phyloP scores from a whole-genome alignment of 768 basidiomycete species.

The Pleurotus platypus region DNA sequence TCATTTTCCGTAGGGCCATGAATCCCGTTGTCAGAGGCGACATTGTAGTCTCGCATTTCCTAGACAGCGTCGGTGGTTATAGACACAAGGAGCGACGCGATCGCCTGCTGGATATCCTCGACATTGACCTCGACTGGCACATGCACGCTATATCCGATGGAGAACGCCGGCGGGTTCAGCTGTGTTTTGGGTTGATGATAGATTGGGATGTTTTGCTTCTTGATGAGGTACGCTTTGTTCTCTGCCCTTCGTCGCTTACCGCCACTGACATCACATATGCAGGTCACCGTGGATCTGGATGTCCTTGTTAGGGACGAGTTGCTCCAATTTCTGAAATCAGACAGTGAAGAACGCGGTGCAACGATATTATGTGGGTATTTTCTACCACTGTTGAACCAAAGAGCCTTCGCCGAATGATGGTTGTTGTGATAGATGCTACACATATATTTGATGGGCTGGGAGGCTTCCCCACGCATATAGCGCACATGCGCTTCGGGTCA shows the following conservation, averaged over 20 bases:
- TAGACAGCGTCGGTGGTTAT: conserved; percentile 98
- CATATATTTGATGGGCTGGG: conserved; percentile 95
- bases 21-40: conserved; percentile 95
- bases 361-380: conserved; percentile 78
- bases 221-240: conserved; percentile 66
- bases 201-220: conserved; percentile 92
- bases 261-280: conserved; percentile 1
- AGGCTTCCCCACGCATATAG: conserved; percentile 90
- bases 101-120: conserved; percentile 81
- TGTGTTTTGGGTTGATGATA: conserved; percentile 93
- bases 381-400: conserved; percentile 5
- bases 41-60: conserved; percentile 87
- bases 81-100: conserved; percentile 88
- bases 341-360: conserved; percentile 75
- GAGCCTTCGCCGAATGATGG: not conserved
- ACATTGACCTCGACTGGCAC: conserved; percentile 94
- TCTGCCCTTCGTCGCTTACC: conserved; percentile 1
- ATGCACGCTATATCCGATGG: conserved; percentile 97
- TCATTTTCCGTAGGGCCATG: conserved; percentile 65
- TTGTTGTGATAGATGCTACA: conserved; percentile 67
- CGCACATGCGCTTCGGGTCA: conserved; percentile 84
- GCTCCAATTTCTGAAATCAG: conserved; percentile 81
- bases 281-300: conserved; percentile 97
- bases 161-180: conserved; percentile 87
- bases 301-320: conserved; percentile 91